phyloP scores from a whole-genome alignment of 164 flowering plant genomes.

The Vitis rotundifolia region DNA sequence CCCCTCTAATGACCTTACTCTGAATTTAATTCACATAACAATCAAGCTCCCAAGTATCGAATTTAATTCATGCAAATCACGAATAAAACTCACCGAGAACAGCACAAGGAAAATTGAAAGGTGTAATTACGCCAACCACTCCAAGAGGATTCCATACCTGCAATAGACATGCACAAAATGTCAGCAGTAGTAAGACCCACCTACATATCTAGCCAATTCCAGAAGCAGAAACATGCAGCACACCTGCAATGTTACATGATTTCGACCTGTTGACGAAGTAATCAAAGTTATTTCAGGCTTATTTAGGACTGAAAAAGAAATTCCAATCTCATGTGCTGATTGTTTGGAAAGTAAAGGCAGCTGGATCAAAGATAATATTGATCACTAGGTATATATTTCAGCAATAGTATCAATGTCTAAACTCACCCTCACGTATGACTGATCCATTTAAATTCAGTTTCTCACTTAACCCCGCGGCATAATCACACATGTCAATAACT shows the following conservation, averaged over 20 bases:
- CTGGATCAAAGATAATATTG: neutral
- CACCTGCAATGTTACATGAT: conserved; percentile 98
- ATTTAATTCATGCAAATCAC: neutral
- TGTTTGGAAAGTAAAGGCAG: neutral
- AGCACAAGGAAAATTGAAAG: conserved; percentile 98
- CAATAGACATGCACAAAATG: neutral
- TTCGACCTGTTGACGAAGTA: conserved; percentile 67
- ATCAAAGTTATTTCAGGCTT: too few relatives aligned
- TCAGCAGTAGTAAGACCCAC: too few relatives aligned
- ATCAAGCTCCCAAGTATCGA: neutral
- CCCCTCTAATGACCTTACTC: too few relatives aligned
- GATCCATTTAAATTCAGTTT: conserved; percentile 72
- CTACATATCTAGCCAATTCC: neutral
- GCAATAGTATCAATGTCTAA: neutral
- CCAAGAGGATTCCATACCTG: conserved; percentile 99
- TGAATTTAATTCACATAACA: neutral
- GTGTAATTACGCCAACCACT: conserved; percentile 94
- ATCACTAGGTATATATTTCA: neutral
- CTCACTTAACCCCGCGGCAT: conserved; percentile 76
- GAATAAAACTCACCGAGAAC: conserved; percentile 74
- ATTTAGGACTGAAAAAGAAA: too few relatives aligned
- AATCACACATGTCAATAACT: conserved; percentile 84
- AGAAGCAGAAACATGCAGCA: conserved; percentile 13
- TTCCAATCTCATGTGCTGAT: neutral
- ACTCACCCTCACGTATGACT: conserved; percentile 85